Conservation (phyloP, 2,329 filamentous ascomycete genomes). For the Claviceps fusiformis region DNA sequence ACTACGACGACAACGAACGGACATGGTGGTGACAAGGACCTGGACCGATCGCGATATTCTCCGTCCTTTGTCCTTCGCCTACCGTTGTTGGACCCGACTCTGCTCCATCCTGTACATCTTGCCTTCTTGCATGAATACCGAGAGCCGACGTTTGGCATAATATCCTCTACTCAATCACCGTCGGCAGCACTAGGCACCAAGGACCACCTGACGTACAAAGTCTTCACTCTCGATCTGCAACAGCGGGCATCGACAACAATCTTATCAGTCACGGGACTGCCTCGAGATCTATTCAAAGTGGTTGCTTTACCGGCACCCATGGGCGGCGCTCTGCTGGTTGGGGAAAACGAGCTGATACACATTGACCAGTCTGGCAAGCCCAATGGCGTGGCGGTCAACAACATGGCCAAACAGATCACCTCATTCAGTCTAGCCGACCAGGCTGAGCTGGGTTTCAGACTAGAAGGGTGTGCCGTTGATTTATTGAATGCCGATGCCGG, state of each 20-base stretch:
- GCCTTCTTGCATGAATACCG: slow-evolving; percentile 93
- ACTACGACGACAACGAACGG: slow-evolving; percentile 20
- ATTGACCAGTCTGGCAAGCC: slow-evolving; percentile 91
- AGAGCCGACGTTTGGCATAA: slow-evolving; percentile 90
- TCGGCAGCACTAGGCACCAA: slow-evolving; percentile 71
- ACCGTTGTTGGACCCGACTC: slow-evolving; percentile 71
- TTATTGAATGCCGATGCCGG: slow-evolving; percentile 62
- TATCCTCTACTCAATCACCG: slow-evolving; percentile 62
- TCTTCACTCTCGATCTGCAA: slow-evolving; percentile 88
- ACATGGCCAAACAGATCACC: slow-evolving; percentile 71
- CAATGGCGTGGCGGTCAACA: slow-evolving; percentile 84
- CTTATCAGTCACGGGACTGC: slow-evolving; percentile 70
- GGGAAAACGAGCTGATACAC: slow-evolving; percentile 83
- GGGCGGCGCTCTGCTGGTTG: slow-evolving; percentile 76
- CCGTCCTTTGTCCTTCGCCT: slow-evolving; percentile 88
- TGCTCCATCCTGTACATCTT: slow-evolving; percentile 82
- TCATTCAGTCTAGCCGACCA: slow-evolving; percentile 79
- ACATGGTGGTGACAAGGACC: slow-evolving; percentile 12
- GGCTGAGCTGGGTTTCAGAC: slow-evolving; percentile 60
- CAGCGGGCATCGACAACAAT: slow-evolving; percentile 89
- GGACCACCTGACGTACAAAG: slow-evolving; percentile 79
- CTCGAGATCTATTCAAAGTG: slow-evolving; percentile 74
- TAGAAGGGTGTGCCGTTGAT: slow-evolving; percentile 73
- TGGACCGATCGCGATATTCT: slow-evolving; percentile 52
- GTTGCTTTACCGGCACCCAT: slow-evolving; percentile 74